These are phyloP conservation scores for Trypanosoma grayi DNA, from an alignment of 208 protist species.

Conservation along the genomic window DNA sequence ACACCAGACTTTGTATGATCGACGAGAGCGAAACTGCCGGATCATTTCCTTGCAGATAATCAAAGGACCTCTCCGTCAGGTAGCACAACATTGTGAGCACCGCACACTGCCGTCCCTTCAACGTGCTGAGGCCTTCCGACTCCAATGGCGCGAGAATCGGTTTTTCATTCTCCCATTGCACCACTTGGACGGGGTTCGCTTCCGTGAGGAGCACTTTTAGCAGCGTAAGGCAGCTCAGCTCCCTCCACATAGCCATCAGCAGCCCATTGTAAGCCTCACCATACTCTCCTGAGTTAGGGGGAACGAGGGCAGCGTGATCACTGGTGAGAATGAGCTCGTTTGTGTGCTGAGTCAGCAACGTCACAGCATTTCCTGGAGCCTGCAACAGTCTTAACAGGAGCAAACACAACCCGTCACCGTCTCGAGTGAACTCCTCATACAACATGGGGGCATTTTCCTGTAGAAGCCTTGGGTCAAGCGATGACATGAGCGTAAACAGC, in stretches of 20 bases:
- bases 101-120: constrained; percentile 21
- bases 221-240: constrained; percentile 54
- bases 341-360: constrained; percentile 27
- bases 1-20: neutral
- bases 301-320: neutral
- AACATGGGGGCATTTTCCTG: constrained; percentile 16
- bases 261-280: constrained; percentile 7
- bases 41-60: neutral
- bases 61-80: constrained; percentile 21
- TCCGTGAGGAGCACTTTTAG: constrained; percentile 54
- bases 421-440: constrained; percentile 34
- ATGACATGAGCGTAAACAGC: constrained; percentile 52
- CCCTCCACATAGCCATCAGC: constrained; percentile 45
- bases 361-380: constrained; percentile 22
- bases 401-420: constrained; percentile 32
- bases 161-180: constrained; percentile 4
- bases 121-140: constrained; percentile 23
- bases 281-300: neutral
- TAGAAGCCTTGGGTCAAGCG: constrained; percentile 32
- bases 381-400: constrained; percentile 47
- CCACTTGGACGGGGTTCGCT: neutral
- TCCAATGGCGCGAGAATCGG: constrained; percentile 25
- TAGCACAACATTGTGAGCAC: constrained; percentile 61
- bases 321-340: constrained; percentile 15
- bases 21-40: neutral